Percentiles rank a stretch among this genome's conserved stretches.
These are phyloP conservation scores for Candida silvatica DNA, from an alignment of 805 yeast genomes.

Conservation along the genomic window DNA sequence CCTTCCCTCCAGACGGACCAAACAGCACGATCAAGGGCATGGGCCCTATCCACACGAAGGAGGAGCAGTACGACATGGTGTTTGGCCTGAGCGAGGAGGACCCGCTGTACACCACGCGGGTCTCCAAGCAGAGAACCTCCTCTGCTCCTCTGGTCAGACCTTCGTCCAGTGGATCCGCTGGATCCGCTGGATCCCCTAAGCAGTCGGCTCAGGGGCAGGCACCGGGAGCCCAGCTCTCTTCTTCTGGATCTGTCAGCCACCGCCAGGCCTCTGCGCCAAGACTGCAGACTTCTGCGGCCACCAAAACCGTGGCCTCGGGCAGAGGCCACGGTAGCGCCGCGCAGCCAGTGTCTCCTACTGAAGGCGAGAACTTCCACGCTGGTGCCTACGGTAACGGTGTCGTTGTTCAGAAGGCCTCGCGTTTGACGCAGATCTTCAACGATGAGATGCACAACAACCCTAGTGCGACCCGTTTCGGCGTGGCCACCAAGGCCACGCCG, in stretches of 20 bases:
- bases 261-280: neutral
- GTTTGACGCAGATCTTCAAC: constrained; percentile 15
- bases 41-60: constrained; percentile 44
- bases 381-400: constrained; percentile 25
- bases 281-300: neutral
- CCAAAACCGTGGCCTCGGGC: neutral
- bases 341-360: neutral
- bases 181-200: neutral
- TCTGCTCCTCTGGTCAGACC: neutral
- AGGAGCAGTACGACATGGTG: constrained; percentile 61
- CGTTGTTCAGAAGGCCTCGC: constrained; percentile 20
- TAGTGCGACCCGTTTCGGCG: constrained; percentile 58
- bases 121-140: neutral
- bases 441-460: constrained; percentile 37
- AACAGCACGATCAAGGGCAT: constrained; percentile 74
- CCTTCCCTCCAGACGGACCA: constrained; percentile 95
- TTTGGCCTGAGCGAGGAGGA: constrained; percentile 55
- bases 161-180: constrained; percentile 1
- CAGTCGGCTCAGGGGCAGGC: constrained; percentile 4
- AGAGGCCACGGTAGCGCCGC: neutral
- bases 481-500: constrained; percentile 56
- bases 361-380: neutral
- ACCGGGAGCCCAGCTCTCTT: neutral
- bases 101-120: constrained; percentile 22
- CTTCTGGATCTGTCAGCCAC: neutral